These are phyloP conservation scores for Orbilia brochopaga DNA, from an alignment of 2,329 filamentous ascomycete genomes.

Conservation along the genomic window DNA sequence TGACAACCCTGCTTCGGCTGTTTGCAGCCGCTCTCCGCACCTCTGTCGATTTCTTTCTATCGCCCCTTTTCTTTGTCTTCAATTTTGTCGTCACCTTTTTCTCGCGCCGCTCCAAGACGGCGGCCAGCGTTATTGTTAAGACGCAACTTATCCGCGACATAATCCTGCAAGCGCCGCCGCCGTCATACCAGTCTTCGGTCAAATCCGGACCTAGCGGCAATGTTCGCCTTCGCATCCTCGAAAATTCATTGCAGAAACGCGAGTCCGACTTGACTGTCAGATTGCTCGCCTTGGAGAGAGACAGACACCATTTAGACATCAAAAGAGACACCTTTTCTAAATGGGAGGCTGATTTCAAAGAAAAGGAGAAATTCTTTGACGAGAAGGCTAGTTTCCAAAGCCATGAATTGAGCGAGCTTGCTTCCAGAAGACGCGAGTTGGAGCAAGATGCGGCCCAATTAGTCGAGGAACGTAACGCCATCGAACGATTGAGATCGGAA, in stretches of 20 bases:
- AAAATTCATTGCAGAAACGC: constrained; percentile 28
- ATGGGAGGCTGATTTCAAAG: constrained; percentile 14
- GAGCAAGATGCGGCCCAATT: constrained; percentile 22
- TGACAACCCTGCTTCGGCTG: constrained; percentile 16
- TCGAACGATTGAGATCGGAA: constrained; percentile 39
- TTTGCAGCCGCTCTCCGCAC: constrained; percentile 25
- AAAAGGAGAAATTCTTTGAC: constrained; percentile 14
- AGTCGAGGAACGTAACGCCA: constrained; percentile 18
- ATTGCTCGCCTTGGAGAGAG: constrained; percentile 11
- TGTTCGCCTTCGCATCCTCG: constrained; percentile 27
- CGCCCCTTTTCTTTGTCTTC: constrained; percentile 31
- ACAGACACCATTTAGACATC: constrained; percentile 19
- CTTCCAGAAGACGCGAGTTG: constrained; percentile 11
- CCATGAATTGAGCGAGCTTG: constrained; percentile 12
- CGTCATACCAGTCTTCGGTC: constrained; percentile 37
- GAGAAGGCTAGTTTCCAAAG: constrained; percentile 1
- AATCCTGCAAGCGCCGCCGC: constrained; percentile 31
- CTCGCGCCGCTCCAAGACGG: constrained; percentile 39
- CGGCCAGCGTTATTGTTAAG: constrained; percentile 29
- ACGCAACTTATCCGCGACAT: constrained; percentile 43
- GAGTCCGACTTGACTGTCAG: constrained; percentile 28
- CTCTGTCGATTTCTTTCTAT: constrained; percentile 31
- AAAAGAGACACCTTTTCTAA: constrained; percentile 15
- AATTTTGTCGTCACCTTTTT: constrained; percentile 29
- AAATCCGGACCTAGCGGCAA: constrained; percentile 23